Conservation (phyloP, 176 grass and related monocot genomes). For the Oryza meridionalis region DNA sequence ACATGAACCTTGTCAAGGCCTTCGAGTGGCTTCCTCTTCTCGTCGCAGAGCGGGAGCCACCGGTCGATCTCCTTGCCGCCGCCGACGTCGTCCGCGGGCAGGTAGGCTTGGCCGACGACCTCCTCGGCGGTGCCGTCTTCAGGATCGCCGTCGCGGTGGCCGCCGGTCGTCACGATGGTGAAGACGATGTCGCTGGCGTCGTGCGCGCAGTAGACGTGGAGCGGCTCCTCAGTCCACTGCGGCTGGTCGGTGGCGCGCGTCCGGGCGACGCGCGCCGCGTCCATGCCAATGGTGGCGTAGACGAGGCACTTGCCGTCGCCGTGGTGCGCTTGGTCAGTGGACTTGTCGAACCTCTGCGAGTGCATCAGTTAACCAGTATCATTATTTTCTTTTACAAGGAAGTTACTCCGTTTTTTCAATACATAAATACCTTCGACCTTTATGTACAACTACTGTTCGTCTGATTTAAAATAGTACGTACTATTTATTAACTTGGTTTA, state of each 20-base stretch:
- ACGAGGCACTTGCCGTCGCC: not conserved
- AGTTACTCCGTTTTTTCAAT: too few species aligned
- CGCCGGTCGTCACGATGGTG: not conserved
- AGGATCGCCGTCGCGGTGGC: not conserved
- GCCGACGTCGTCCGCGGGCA: not conserved
- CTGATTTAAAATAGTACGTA: too few species aligned
- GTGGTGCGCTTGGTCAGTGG: not conserved
- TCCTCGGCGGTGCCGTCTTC: not conserved
- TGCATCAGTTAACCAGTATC: too few species aligned
- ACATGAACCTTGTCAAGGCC: not conserved
- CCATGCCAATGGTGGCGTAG: conserved; percentile 10
- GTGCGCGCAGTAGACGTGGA: conserved; percentile 10
- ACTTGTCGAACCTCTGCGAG: not conserved
- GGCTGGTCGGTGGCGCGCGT: not conserved
- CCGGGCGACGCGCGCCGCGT: not conserved
- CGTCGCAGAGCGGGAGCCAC: not conserved
- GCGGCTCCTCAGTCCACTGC: conserved; percentile 11
- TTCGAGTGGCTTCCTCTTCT: not conserved
- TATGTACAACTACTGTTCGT: too few species aligned
- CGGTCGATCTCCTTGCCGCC: not conserved
- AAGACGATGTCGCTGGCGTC: not conserved
- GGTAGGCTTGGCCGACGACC: not conserved
- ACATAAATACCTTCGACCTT: too few species aligned
- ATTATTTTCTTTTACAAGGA: too few species aligned
- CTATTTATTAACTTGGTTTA: too few species aligned